Conservation (phyloP, 176 grass and related monocot genomes). For the Oryza australiensis region DNA sequence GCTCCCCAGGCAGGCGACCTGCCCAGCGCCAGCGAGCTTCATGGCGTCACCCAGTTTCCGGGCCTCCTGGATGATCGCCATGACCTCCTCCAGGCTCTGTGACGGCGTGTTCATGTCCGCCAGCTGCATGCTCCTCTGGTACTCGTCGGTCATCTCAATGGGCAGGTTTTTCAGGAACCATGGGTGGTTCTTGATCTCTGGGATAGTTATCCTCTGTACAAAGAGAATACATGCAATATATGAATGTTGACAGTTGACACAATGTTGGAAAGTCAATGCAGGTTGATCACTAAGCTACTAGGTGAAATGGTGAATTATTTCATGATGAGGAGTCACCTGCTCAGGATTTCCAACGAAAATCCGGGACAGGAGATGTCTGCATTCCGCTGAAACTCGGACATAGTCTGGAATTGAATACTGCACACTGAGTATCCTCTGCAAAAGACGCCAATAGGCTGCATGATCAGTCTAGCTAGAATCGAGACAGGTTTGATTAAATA, state of each 20-base stretch:
- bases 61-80: conserved; percentile 76
- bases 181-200: conserved; percentile 83
- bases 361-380: conserved; percentile 71
- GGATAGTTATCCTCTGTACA: conserved; percentile 74
- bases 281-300: background rate
- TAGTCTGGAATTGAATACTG: conserved; percentile 89
- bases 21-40: conserved; percentile 24
- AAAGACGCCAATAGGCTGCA: background rate
- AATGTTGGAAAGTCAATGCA: background rate
- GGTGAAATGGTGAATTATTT: background rate
- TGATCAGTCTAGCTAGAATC: background rate
- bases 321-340: conserved; percentile 43
- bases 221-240: background rate
- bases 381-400: conserved; percentile 70
- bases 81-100: conserved; percentile 76
- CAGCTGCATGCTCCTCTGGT: conserved; percentile 47
- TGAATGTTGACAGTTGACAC: background rate
- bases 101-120: conserved; percentile 29
- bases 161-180: conserved; percentile 93
- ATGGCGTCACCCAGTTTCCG: conserved; percentile 40
- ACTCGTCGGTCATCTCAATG: conserved; percentile 67
- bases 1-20: conserved; percentile 54
- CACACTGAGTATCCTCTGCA: conserved; percentile 82
- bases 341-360: conserved; percentile 87
- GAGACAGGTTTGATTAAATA: background rate